These are phyloP conservation scores for Arabidopsis arenosa DNA, from an alignment of 345 rosid species.

Conservation along the genomic window DNA sequence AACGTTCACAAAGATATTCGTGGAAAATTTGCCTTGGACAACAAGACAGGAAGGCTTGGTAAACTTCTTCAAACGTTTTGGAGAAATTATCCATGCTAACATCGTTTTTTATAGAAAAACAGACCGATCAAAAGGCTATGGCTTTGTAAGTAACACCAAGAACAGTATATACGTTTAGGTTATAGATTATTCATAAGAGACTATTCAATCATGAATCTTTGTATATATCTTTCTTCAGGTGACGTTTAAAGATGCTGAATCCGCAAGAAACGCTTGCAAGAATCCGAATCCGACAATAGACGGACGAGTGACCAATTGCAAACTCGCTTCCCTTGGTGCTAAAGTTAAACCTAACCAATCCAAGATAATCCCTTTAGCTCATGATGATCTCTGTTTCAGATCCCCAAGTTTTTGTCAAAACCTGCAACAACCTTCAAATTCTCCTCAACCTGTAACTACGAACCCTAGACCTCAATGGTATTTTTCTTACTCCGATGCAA, in stretches of 20 bases:
- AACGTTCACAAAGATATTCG: slow-evolving; percentile 19
- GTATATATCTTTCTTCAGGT: slow-evolving; percentile 40
- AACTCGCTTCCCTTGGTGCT: slow-evolving; percentile 53
- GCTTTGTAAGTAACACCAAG: slow-evolving; percentile 46
- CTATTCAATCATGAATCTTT: background rate
- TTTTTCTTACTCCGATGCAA: slow-evolving; percentile 1
- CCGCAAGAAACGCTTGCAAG: slow-evolving; percentile 62
- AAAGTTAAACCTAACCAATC: background rate
- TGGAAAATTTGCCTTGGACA: slow-evolving; percentile 21
- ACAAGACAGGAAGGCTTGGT: slow-evolving; percentile 16
- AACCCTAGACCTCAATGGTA: background rate
- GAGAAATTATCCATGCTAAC: slow-evolving; percentile 49
- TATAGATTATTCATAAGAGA: background rate
- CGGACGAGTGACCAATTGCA: slow-evolving; percentile 66
- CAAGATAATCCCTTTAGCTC: background rate
- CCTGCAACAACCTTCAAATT: background rate
- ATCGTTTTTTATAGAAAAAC: slow-evolving; percentile 45
- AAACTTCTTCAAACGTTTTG: slow-evolving; percentile 47
- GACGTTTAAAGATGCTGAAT: slow-evolving; percentile 67
- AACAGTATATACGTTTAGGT: background rate
- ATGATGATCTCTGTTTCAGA: background rate
- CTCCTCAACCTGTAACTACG: background rate
- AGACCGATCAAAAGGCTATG: slow-evolving; percentile 56
- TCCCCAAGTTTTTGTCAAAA: background rate
- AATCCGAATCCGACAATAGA: slow-evolving; percentile 61